phyloP scores from a whole-genome alignment of 345 rosid species.

The Euphorbia lathyris region DNA sequence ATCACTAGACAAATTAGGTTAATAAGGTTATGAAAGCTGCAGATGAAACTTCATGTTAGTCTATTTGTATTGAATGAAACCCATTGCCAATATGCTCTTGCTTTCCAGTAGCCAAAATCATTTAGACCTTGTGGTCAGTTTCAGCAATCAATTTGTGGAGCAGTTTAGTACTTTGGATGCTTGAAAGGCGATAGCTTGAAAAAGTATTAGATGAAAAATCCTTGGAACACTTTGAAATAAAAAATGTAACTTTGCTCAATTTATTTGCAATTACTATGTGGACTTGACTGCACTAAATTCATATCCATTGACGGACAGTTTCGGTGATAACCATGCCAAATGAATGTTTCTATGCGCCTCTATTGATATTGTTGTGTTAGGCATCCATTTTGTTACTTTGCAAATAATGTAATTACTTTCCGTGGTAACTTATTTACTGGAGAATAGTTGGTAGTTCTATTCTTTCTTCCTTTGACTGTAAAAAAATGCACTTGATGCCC shows the following conservation, averaged over 20 bases:
- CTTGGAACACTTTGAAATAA: neutral
- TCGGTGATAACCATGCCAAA: neutral
- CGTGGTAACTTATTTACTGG: neutral
- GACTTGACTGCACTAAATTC: neutral
- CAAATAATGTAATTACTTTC: neutral
- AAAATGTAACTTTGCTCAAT: neutral
- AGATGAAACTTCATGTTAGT: neutral
- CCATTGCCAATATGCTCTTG: neutral
- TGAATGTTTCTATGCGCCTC: neutral
- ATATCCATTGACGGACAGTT: neutral
- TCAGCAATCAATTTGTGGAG: neutral
- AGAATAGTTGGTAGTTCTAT: neutral
- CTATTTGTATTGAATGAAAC: neutral
- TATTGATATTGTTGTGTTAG: neutral
- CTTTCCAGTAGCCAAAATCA: neutral
- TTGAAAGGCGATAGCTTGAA: neutral
- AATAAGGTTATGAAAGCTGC: constrained; percentile 22
- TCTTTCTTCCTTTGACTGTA: neutral
- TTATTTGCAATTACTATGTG: neutral
- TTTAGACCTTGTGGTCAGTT: neutral
- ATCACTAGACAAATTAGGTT: constrained; percentile 54
- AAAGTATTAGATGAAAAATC: neutral
- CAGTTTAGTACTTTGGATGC: neutral
- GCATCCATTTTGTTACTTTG: neutral
- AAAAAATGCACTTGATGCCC: neutral